Percentiles rank a stretch among this genome's conserved stretches.
Conservation (phyloP, 495 filamentous ascomycete genomes). For the Trichoderma erinaceum region DNA sequence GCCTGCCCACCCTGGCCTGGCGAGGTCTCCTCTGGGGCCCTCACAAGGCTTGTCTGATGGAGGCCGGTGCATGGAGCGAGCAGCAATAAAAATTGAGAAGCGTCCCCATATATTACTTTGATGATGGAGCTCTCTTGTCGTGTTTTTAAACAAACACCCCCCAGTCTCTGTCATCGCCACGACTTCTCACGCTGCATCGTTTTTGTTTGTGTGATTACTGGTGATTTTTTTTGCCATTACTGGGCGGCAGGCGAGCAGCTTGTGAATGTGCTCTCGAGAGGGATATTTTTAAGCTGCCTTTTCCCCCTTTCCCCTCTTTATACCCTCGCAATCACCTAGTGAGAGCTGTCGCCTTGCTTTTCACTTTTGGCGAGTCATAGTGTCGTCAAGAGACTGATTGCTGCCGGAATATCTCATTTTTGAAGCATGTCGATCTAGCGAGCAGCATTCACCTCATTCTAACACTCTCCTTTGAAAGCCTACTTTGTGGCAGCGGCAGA, state of each 20-base stretch:
- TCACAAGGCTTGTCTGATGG: constrained; percentile 6
- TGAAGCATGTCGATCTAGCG: not conserved
- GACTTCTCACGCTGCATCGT: not conserved
- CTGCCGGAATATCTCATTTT: not conserved
- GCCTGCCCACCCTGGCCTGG: constrained; percentile 5
- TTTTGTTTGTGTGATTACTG: not conserved
- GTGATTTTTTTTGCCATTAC: not conserved
- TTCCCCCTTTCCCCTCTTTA: constrained; percentile 6
- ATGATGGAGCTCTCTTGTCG: constrained; percentile 11
- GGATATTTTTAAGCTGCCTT: not conserved
- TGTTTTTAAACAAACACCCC: constrained; percentile 2
- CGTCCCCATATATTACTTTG: constrained; percentile 4
- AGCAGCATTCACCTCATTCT: constrained; percentile 3
- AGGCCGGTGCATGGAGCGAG: constrained; percentile 4
- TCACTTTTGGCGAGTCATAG: not conserved
- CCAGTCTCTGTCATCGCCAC: not conserved
- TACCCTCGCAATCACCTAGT: not conserved
- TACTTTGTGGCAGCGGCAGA: not conserved
- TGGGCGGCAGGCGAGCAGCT: constrained; percentile 1
- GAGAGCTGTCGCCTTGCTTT: not conserved
- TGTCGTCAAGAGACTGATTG: constrained; percentile 2
- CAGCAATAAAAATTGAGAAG: constrained; percentile 5
- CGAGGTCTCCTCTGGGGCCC: constrained; percentile 8
- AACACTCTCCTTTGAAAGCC: not conserved
- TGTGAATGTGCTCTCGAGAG: not conserved